These are phyloP conservation scores for Ganoderma resinaceum DNA, from an alignment of 1,284 basidiomycete species.

Conservation along the genomic window DNA sequence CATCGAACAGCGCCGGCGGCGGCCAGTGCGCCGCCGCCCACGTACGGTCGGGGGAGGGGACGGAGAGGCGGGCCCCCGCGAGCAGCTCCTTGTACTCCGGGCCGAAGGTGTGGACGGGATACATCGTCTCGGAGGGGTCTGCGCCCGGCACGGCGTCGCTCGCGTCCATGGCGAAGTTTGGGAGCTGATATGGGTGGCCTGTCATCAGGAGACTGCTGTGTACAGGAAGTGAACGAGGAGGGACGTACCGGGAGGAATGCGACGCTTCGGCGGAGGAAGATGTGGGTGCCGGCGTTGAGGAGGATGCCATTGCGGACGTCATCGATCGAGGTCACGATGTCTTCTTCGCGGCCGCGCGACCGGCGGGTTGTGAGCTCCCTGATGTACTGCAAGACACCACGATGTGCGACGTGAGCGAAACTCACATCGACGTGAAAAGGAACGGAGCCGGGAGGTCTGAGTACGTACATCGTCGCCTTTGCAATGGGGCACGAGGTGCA, in stretches of 20 bases:
- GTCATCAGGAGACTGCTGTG: neutral
- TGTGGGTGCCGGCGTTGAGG: neutral
- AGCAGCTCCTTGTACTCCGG: neutral
- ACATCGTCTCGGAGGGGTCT: neutral
- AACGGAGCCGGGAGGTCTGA: too few species aligned
- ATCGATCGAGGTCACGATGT: neutral
- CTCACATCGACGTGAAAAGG: neutral
- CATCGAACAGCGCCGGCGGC: neutral
- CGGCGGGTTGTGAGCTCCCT: neutral
- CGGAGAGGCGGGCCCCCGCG: neutral
- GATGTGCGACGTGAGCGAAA: neutral
- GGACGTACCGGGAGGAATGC: neutral
- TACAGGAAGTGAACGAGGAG: neutral
- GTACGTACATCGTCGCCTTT: neutral
- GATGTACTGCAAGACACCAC: neutral
- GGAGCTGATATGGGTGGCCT: neutral
- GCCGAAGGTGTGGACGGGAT: neutral
- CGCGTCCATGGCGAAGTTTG: neutral
- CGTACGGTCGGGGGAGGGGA: neutral
- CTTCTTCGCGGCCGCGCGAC: neutral
- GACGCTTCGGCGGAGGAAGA: neutral
- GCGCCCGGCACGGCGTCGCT: neutral
- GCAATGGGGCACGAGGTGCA: neutral
- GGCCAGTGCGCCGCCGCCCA: neutral
- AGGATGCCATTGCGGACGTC: neutral